These are phyloP conservation scores for Sindora glabra DNA, from an alignment of 306 rosid species.

Conservation along the genomic window DNA sequence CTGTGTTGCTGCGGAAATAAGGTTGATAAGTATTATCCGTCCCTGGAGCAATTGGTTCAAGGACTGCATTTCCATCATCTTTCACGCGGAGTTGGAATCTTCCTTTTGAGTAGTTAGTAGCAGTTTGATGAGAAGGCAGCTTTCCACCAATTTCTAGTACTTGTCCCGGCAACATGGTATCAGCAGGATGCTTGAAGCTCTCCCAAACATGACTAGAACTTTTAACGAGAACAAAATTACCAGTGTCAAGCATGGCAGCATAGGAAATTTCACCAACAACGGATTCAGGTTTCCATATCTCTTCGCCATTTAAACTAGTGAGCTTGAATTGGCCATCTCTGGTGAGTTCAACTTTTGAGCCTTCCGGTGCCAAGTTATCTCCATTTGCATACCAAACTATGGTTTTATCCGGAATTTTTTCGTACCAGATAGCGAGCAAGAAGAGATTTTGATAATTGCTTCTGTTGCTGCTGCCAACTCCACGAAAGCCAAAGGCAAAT, in stretches of 20 bases:
- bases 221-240: slow-evolving; percentile 7
- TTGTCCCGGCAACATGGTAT: too few species aligned
- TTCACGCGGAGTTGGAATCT: too few species aligned
- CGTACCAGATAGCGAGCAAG: slow-evolving; percentile 19
- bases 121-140: too few species aligned
- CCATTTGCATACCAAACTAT: slow-evolving; percentile 31
- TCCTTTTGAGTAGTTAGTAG: too few species aligned
- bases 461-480: not conserved
- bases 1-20: not conserved
- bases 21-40: not conserved
- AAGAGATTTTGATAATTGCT: too few species aligned
- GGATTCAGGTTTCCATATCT: not conserved
- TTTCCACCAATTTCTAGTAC: too few species aligned
- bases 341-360: slow-evolving; percentile 5
- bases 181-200: slow-evolving; percentile 19
- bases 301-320: not conserved
- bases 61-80: too few species aligned
- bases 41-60: not conserved
- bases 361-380: not conserved
- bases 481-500: slow-evolving; percentile 4
- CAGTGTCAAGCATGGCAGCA: slow-evolving; percentile 13
- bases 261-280: not conserved
- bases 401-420: not conserved
- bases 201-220: slow-evolving; percentile 3
- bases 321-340: not conserved